Evolutionary conservation across 1,284 basidiomycete species (phyloP), one percentile per base, ranked within the genome.

Genomic region (Boletus sp.): DNA sequence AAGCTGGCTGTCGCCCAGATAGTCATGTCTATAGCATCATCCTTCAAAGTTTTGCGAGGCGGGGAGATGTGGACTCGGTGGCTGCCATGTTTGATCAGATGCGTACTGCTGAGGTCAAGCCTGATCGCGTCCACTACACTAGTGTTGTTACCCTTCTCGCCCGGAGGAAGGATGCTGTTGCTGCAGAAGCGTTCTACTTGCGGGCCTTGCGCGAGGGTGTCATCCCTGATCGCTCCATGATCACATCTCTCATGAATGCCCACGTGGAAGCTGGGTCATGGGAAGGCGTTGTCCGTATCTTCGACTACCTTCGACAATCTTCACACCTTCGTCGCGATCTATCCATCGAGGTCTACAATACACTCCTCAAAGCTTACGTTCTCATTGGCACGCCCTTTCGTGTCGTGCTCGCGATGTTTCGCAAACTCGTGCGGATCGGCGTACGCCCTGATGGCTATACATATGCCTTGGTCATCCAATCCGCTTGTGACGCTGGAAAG

Each of bases 361-460:
- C 86, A 20, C 80, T 98, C 27, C 77, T 98, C 65, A 94, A 94
- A 75, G 92, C 93, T 1, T 91, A 94, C 66, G 84, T 98, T 50
- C 77, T 89, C 45, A 84, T 92, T 53, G 90, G 89, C 13, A 83
- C 91, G 3, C 92, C 96, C 0, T 89, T 91, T 66, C 74, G 77
- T 39, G 73, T 85, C 35, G 86, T 96, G 29, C 77, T 86, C 35
- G 72, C 76, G 7, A 72, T 93, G 31, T 94, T 96, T 72, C 75
- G 79, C 50, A 77, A 77, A 55, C 78, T 94, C 53, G 76, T 83
- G 61, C 60, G 72, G 24, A 67, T 75, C 18, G 78, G 80, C 27
- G 65, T 86, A 12, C 73, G 76, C 31, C 92, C 93, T 0, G 83
- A 89, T 63, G 73, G 68, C 15, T 80, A 80, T 59, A 89, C 91